A percentile compares a stretch with the other conserved stretches of the same genome.
Conservation (phyloP, 176 grass and related monocot species). For the Musa acuminata region DNA sequence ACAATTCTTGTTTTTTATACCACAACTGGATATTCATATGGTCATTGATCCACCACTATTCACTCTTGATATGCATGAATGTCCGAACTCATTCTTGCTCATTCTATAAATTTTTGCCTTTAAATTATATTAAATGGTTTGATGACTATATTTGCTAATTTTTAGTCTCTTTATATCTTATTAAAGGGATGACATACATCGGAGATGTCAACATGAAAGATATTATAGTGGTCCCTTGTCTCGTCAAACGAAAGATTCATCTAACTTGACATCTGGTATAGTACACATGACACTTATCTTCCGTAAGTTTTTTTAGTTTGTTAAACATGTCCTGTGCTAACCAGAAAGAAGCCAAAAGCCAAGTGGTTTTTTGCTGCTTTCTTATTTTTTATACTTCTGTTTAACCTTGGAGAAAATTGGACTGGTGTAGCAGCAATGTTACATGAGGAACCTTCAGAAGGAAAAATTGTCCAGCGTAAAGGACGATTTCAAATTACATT, state of each 20-base stretch:
- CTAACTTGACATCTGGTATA: constrained; percentile 46
- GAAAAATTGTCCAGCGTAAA: constrained; percentile 54
- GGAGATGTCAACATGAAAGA: constrained; percentile 47
- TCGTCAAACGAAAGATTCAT: constrained; percentile 52
- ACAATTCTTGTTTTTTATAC: too few species aligned
- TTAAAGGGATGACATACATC: constrained; percentile 44
- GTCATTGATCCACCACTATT: too few species aligned
- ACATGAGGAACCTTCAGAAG: constrained; percentile 46
- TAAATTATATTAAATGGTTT: background rate
- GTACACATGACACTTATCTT: background rate
- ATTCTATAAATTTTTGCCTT: background rate
- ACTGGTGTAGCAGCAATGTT: constrained; percentile 23
- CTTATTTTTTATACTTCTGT: background rate
- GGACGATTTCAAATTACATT: constrained; percentile 91
- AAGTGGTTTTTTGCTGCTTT: constrained; percentile 6
- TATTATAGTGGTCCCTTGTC: constrained; percentile 64
- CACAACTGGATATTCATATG: too few species aligned
- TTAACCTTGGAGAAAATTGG: background rate
- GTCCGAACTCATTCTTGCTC: background rate
- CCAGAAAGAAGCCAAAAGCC: background rate
- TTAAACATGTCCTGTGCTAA: background rate
- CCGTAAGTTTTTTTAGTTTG: background rate
- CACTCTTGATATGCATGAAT: background rate
- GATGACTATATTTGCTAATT: background rate
- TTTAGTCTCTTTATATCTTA: background rate